Evolutionary conservation across 73 alveolate species (phyloP), one percentile per base, ranked within the genome.

Genomic region (Strombidium stylifer): DNA sequence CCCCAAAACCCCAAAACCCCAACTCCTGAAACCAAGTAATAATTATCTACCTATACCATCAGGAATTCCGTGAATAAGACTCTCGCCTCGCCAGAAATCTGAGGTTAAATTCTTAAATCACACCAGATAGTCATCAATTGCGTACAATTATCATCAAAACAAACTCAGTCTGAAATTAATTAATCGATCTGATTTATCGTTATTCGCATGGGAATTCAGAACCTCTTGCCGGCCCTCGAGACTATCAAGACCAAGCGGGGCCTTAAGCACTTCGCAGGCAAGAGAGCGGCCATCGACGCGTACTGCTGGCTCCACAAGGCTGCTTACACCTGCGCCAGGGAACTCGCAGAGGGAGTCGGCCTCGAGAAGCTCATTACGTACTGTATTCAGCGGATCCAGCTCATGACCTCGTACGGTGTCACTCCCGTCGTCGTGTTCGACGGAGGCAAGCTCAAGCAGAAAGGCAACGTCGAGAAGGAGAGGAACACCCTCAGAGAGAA

Each of bases 251-350:
- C 67, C 35, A 71, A 85, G 18, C 86, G 83, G 55, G 96, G 90
- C 48, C 72, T 95, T 24, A 61, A 87, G 37, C 92, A 93, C 44
- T 95, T 83, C 66, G 46, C 53, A 41, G 96, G 95, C 0, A 69
- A 56, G 69, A 81, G 75, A 42, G 85, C 90, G 5, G 99, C 97
- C 20, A 83, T 95, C 3, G 98, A 96, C 76, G 93, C 93, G 19
- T 94, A 87, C 73, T 87, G 98, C 58, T 96, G 99, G 99, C 94
- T 95, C 28, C 99, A 95, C 69, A 85, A 91, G 82, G 98, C 95
- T 14, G 89, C 86, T 30, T 93, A 90, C 57, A 49, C 89, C 19
- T 87, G 95, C 50, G 89, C 92, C 0, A 47, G 82, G 21, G 98
- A 96, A 44, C 60, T 91, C 27, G 85, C 84, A 18, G 82, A 87